These are phyloP conservation scores for Tetrapisispora taiwanensis DNA, from an alignment of 805 yeast genomes.

Conservation along the genomic window DNA sequence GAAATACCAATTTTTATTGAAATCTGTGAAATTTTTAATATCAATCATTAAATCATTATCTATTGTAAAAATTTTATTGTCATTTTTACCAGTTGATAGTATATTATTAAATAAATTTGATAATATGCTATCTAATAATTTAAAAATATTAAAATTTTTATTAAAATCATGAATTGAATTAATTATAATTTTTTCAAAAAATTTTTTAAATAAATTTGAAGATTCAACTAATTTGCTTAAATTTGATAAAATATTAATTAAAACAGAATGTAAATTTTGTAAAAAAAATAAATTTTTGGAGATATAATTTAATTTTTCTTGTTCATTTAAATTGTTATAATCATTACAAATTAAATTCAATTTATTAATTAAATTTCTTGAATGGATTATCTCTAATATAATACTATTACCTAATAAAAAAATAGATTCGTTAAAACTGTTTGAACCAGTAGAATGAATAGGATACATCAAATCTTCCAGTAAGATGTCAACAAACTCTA, in stretches of 20 bases:
- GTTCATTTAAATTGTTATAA: no score
- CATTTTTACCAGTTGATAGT: constrained; percentile 8
- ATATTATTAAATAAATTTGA: constrained; percentile 7
- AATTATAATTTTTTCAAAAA: constrained; percentile 12
- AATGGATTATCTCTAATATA: constrained; percentile 1
- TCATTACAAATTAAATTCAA: no score
- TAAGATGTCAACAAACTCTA: constrained; percentile 21
- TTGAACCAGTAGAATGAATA: neutral
- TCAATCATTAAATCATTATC: constrained; percentile 5
- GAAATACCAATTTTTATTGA: constrained; percentile 9
- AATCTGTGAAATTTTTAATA: constrained; percentile 11
- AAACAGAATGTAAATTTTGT: neutral
- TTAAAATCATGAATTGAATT: constrained; percentile 15
- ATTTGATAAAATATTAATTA: neutral
- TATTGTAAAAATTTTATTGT: constrained; percentile 7
- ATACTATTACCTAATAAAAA: constrained; percentile 1
- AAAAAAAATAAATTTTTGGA: neutral
- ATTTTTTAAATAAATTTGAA: neutral
- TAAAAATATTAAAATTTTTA: constrained; percentile 13
- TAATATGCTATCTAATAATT: constrained; percentile 8
- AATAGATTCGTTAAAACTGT: neutral
- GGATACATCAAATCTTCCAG: constrained; percentile 4
- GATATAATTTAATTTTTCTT: neutral
- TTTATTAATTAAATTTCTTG: neutral
- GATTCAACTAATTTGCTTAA: neutral